phyloP scores from a whole-genome alignment of 2,329 filamentous ascomycete species.

The Fusarium pininemorale region DNA sequence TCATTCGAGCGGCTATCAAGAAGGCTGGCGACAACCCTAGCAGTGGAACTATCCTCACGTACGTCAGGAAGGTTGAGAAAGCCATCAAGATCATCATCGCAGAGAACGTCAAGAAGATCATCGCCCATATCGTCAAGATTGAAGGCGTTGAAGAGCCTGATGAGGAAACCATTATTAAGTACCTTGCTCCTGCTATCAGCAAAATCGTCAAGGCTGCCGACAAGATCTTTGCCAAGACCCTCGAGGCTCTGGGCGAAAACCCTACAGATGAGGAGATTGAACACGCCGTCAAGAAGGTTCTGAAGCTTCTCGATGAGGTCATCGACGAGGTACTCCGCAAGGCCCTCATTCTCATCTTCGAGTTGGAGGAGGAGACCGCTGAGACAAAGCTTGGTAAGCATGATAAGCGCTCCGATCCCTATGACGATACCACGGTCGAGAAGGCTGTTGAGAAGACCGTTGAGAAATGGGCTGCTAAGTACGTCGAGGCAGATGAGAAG shows the following conservation, averaged over 20 bases:
- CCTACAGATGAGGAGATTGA: neutral
- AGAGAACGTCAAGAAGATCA: constrained; percentile 6
- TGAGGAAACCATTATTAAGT: neutral
- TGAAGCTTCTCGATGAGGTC: constrained; percentile 6
- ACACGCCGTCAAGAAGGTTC: neutral
- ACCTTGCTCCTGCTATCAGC: neutral
- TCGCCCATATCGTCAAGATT: neutral
- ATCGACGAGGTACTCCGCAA: constrained; percentile 17
- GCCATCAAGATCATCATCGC: constrained; percentile 1
- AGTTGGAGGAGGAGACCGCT: neutral
- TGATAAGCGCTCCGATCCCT: constrained; percentile 3
- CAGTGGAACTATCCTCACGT: neutral
- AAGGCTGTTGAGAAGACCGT: constrained; percentile 20
- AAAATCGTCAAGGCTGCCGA: neutral
- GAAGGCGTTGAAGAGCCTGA: neutral
- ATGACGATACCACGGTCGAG: constrained; percentile 21
- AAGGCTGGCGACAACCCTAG: neutral
- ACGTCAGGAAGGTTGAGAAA: constrained; percentile 7
- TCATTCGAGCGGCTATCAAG: neutral
- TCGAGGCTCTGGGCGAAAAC: constrained; percentile 1
- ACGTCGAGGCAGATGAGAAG: constrained; percentile 5
- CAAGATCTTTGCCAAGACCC: constrained; percentile 1
- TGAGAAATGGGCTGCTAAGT: constrained; percentile 7
- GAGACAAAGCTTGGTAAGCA: neutral
- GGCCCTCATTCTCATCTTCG: constrained; percentile 16